These are phyloP conservation scores for Hortaea sp. DNA, from an alignment of 2,329 filamentous ascomycete genomes.

Conservation along the genomic window DNA sequence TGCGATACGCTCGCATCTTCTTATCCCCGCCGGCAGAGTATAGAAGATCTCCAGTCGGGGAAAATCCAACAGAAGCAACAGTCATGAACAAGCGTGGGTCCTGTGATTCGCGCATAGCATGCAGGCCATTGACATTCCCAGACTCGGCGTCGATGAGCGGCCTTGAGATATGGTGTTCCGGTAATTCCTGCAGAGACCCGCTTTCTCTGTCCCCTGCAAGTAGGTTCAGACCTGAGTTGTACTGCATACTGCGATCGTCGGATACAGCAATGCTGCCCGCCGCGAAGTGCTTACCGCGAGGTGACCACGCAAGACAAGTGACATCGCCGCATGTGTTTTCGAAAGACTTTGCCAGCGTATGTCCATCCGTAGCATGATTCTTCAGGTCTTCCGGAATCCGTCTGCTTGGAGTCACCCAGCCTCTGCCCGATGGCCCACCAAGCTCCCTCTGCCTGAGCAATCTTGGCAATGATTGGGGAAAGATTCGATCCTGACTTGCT, in stretches of 20 bases:
- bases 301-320: constrained; percentile 46
- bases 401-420: constrained; percentile 8
- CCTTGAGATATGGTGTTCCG: constrained; percentile 41
- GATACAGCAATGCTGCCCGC: constrained; percentile 48
- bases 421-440: constrained; percentile 10
- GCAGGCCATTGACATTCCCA: constrained; percentile 31
- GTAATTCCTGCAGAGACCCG: constrained; percentile 40
- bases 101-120: constrained; percentile 38
- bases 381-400: constrained; percentile 15
- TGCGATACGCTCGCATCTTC: constrained; percentile 33
- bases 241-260: constrained; percentile 48
- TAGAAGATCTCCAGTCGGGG: constrained; percentile 21
- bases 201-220: constrained; percentile 39
- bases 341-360: constrained; percentile 31
- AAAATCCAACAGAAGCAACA: constrained; percentile 46
- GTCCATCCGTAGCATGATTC: constrained; percentile 26
- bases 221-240: constrained; percentile 50
- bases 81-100: constrained; percentile 47
- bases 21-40: constrained; percentile 44
- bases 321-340: constrained; percentile 50
- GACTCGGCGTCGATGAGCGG: constrained; percentile 25
- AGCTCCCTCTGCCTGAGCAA: constrained; percentile 20
- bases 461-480: constrained; percentile 10
- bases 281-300: constrained; percentile 44
- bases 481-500: constrained; percentile 7